Base-by-base conservation (phyloP, 2,329 filamentous ascomycete species). In the Aureobasidium sp. region DNA sequence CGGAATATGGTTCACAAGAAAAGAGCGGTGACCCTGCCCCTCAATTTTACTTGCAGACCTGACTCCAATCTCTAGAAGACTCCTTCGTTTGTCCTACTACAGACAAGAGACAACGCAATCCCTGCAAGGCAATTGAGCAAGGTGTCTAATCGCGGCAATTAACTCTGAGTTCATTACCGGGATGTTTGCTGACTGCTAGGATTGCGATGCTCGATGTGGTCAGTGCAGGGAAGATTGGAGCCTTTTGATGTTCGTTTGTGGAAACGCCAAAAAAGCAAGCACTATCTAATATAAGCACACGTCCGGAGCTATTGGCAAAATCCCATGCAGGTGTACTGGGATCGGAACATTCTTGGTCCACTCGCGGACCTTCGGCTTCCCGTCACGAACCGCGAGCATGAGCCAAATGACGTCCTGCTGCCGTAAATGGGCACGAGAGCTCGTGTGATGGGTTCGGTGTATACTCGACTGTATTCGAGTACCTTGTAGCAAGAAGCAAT, bases 231-330 rank as follows among this genome's bases (percentile, higher is more conserved):
- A 30, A 36, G 32, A 34, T 50, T n/a, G 32, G 48, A 36, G 48
- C n/a, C 16, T 36, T 36, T 50, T n/a, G 25, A 47, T 21, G 29
- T 21, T 49, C 47, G 13, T 30, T 13, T 39, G 39, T 21, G 13
- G 39, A 30, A 58, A 44, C 27, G 39, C 13, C 29, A 57, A 57
- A 41, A 41, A 54, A 52, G 34, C 21, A 52, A 42, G 53, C 53
- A 42, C 42, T 30, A 27, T 44, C 52, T 54, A 57, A 45, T 45
- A 57, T 57, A 57, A 57, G 53, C 53, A 57, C 54, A 48, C 25
- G 41, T 58, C 54, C 54, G 54, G 37, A 58, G 42, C 54, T 58
- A 58, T 58, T 58, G 54, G 54, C 54, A 58, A 58, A 36, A 5
- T 25, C 41, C 37, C 54, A 58, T 58, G 54, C 54, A 58, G 52